Evolutionary conservation across 2,329 filamentous ascomycete genomes (phyloP), one percentile per base, ranked within the genome.

Genomic region (Diplodia sapinea): DNA sequence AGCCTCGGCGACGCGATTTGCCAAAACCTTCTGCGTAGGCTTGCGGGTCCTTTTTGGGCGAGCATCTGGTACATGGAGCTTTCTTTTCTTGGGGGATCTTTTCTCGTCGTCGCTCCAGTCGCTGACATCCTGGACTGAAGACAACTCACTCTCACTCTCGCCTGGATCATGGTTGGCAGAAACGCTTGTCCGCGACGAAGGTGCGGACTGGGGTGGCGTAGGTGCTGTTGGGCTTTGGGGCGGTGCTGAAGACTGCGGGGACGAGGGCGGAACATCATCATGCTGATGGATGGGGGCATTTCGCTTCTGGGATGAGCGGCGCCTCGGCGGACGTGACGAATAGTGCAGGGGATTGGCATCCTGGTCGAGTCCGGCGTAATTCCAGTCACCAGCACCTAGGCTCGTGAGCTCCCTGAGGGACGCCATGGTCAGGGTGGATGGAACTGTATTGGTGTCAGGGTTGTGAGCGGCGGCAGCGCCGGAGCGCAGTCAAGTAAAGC

Each of bases 121-220:
- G 12, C 59, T 63, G 43, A 63, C 43, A 13, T 63, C 59, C n/a
- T 1, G 47, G 59, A 40, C 59, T 0, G 59, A 38, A 26, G 59
- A 51, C 29, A 63, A 20, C 7, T 52, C 59, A 20, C 59, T 63
- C 4, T 38, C 57, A 20, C 59, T 63, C 4, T 38, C 57, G n/a
- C 17, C 50, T 17, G 49, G 29, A 17, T 29, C 26, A 6, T 51
- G 20, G 4, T 2, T 4, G 29, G 17, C 9, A 1, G 57, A 61
- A 2, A 49, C 13, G n/a, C 40, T 61, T 13, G 40, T 61, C 33
- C 40, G 20, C n/a, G 56, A 11, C 23, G 52, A 49, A 2, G 57
- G 33, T 3, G 29, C 9, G 11, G 23, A 13, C 2, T 29, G 26
- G 2, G 57, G 29, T 17, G 43, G 47, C 1, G 59, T 50, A 8